Base-by-base conservation (phyloP, 163 green algal genomes). In the Scenedesmus sp. region DNA sequence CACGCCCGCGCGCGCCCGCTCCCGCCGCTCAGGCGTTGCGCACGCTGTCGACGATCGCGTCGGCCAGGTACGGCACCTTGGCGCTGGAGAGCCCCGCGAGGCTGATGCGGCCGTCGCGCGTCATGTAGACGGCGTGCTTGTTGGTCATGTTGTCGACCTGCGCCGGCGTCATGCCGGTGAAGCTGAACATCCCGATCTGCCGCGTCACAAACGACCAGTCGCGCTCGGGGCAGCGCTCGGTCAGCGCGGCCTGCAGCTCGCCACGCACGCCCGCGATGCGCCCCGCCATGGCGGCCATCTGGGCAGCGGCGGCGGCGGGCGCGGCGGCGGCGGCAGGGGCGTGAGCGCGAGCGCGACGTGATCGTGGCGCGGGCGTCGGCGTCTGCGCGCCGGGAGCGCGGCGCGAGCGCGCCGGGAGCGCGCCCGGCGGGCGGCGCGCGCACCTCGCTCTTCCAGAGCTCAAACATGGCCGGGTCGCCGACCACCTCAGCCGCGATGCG, bases 121-220 rank as follows among this genome's bases (percentile, higher is more conserved):
- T 99, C 95, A 99, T 98, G 91, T 96, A 99, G 15, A 99, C 80
- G 45, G 95, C 86, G 79, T 93, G 88, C 86, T 98, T 96, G 67
- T 94, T 92, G 36, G 92, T 97, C 95, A 99, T 98, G 85, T 97
- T 95, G 60, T 95, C 92, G 26, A 95, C 91, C 87, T 96, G 95
- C n/a, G 74, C 78, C 0, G 88, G 86, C 5, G 85, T 94, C 58
- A 98, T 83, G 29, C 96, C 96, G 3, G 96, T 98, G 90, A 93
- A 99, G 60, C 85, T 94, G 82, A 98, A 98, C 89, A 90, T 92
- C 11, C 83, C 91, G 63, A 98, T 97, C 89, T 99, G 96, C 34
- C 85, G 85, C 14, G 87, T 91, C 64, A 99, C 88, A 82, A 97
- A 97, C 14, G 63, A 90, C 95, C 95, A 99, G 88, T 98, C 89